These are phyloP conservation scores for Nakataea oryzae DNA, from an alignment of 2,329 filamentous ascomycete species.

Conservation along the genomic window DNA sequence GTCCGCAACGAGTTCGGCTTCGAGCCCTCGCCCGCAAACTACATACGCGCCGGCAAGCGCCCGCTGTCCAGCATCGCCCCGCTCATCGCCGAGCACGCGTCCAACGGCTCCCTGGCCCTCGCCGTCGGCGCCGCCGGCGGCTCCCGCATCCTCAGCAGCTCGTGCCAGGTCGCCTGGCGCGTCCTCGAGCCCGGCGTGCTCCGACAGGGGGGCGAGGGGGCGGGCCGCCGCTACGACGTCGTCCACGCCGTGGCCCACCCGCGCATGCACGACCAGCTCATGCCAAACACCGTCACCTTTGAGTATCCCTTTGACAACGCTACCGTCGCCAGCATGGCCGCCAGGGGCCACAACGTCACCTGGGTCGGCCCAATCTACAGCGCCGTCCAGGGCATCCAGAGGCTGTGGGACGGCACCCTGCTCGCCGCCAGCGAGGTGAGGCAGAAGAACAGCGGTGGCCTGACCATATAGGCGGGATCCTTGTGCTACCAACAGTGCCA, in stretches of 20 bases:
- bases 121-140: constrained; percentile 72
- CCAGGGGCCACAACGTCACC: constrained; percentile 63
- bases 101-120: constrained; percentile 57
- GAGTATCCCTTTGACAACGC: constrained; percentile 64
- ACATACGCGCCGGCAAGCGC: constrained; percentile 68
- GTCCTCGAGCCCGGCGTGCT: constrained; percentile 56
- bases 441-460: constrained; percentile 63
- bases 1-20: constrained; percentile 76
- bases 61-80: constrained; percentile 77
- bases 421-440: constrained; percentile 79
- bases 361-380: constrained; percentile 58
- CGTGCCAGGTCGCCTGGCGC: constrained; percentile 67
- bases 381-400: constrained; percentile 61
- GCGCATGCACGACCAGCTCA: constrained; percentile 73
- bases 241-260: constrained; percentile 61
- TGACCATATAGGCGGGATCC: constrained; percentile 26
- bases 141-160: constrained; percentile 73
- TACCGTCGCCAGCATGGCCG: constrained; percentile 56
- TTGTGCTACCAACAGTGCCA: too few species aligned
- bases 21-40: constrained; percentile 70
- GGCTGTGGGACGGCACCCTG: constrained; percentile 55
- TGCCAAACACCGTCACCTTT: constrained; percentile 57
- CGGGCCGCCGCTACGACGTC: constrained; percentile 33
- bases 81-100: constrained; percentile 60
- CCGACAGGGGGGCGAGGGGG: constrained; percentile 23